A percentile compares a stretch with the other conserved stretches of the same genome.
These are phyloP conservation scores for Stygiomarasmius scandens DNA, from an alignment of 1,284 basidiomycete species.

Conservation along the genomic window DNA sequence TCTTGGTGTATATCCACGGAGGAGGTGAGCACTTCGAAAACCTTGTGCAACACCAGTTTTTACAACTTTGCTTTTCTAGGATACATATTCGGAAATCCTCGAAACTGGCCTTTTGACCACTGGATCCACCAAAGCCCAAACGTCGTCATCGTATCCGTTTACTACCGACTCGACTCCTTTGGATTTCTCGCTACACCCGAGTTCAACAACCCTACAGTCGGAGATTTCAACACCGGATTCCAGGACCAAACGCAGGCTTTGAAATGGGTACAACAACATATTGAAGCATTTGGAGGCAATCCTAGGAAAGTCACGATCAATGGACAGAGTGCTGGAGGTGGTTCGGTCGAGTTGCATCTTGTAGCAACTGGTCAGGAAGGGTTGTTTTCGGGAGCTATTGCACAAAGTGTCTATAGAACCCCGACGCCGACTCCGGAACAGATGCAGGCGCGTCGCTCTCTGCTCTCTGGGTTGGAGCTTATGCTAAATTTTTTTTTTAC, in stretches of 20 bases:
- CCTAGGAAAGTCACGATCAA: constrained; percentile 57
- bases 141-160: constrained; percentile 55
- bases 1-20: constrained; percentile 66
- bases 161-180: constrained; percentile 56
- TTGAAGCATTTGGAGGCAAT: constrained; percentile 67
- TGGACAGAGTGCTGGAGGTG: constrained; percentile 64
- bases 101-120: constrained; percentile 55
- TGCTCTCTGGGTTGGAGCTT: no score
- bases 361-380: constrained; percentile 41
- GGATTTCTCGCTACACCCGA: constrained; percentile 54
- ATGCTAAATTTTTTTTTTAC: no score
- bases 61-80: constrained; percentile 31
- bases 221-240: constrained; percentile 64
- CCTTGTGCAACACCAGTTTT: neutral
- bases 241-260: constrained; percentile 64
- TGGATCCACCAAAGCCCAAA: constrained; percentile 55
- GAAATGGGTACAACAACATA: constrained; percentile 63
- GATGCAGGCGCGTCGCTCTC: constrained; percentile 41
- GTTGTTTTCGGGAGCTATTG: constrained; percentile 56
- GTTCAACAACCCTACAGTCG: constrained; percentile 40
- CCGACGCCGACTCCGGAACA: constrained; percentile 52
- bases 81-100: constrained; percentile 61
- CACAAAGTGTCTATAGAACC: constrained; percentile 59
- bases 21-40: constrained; percentile 43
- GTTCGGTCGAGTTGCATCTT: constrained; percentile 58